These are phyloP conservation scores for Geranium incanum DNA, from an alignment of 441 rosid genomes.

Conservation along the genomic window DNA sequence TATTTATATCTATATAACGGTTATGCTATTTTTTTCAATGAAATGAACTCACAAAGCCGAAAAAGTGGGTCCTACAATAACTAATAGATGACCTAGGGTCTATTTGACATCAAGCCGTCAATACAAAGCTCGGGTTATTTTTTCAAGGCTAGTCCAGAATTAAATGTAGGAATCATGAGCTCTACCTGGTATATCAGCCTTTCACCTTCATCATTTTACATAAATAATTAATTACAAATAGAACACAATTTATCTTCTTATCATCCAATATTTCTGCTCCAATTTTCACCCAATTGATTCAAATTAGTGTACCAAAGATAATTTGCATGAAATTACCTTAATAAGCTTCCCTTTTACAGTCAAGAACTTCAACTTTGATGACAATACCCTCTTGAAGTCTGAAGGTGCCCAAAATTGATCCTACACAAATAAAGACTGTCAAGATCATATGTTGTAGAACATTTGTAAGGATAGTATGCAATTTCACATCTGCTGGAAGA, in stretches of 20 bases:
- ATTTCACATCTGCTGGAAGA: no score
- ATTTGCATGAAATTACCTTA: conserved; percentile 46
- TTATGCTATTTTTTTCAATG: not conserved
- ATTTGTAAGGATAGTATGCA: no score
- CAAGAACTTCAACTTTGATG: conserved; percentile 66
- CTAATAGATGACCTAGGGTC: not conserved
- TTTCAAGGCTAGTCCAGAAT: not conserved
- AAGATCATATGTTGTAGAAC: not conserved
- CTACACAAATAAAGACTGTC: conserved; percentile 30
- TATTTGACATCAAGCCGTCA: not conserved
- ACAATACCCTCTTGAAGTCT: conserved; percentile 70
- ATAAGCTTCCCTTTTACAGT: conserved; percentile 51
- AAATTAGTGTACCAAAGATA: conserved; percentile 11
- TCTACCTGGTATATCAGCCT: not conserved
- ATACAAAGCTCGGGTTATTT: no score
- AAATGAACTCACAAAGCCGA: not conserved
- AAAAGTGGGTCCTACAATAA: not conserved
- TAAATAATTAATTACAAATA: not conserved
- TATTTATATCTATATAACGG: not conserved
- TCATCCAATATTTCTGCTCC: not conserved
- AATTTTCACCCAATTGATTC: not conserved
- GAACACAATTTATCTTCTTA: not conserved
- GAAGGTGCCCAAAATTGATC: conserved; percentile 84
- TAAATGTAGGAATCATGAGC: not conserved
- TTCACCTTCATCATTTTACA: not conserved